Evolutionary conservation across 345 rosid genomes (phyloP), one percentile per base, ranked within the genome.

Genomic region (Populus alba): DNA sequence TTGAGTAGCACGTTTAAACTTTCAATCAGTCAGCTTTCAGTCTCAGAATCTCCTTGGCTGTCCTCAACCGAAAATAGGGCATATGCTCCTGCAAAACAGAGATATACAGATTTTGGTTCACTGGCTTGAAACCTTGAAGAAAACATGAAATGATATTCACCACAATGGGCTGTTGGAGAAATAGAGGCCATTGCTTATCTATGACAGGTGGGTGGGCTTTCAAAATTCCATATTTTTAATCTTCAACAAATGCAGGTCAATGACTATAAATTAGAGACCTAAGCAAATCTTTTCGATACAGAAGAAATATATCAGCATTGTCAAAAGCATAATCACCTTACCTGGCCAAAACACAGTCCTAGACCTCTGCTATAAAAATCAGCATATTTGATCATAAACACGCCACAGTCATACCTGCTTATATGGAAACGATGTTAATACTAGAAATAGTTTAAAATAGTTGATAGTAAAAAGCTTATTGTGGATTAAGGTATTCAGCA

Each of bases 381-480:
- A 0, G 90, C 89, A 83, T 97, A 97, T 77, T 97, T 97, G 65
- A 97, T 88, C 99, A 97, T 97, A 86, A 97, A 97, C 89, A 94
- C 85, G 47, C 99, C 99, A 43, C 99, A 97, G 78, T 97, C 99
- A 80, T 82, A 97, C 88, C 99, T 97, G 90, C n/a, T 68, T 38
- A 84, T 13, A 77, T 15, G n/a, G 66, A 23, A 69, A 62, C 8
- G 37, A 79, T 51, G 23, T 27, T 18, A 53, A 53, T 53, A 53
- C n/a, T 3, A 4, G 23, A 18, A 53, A 53, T 53, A 53, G 59
- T 53, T 53, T 2, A 53, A 18, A 53, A 53, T 53, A 53, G 59
- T 53, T 53, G 10, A 53, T 53, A 53, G 8, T 18, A 18, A 53
- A 22, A 22, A 53, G 0, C 23, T 53, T 53, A 7, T 39, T 53